Percentiles rank a stretch among this genome's conserved stretches.
Conservation (phyloP, 768 basidiomycete species). For the Leucosporidium yakuticum region DNA sequence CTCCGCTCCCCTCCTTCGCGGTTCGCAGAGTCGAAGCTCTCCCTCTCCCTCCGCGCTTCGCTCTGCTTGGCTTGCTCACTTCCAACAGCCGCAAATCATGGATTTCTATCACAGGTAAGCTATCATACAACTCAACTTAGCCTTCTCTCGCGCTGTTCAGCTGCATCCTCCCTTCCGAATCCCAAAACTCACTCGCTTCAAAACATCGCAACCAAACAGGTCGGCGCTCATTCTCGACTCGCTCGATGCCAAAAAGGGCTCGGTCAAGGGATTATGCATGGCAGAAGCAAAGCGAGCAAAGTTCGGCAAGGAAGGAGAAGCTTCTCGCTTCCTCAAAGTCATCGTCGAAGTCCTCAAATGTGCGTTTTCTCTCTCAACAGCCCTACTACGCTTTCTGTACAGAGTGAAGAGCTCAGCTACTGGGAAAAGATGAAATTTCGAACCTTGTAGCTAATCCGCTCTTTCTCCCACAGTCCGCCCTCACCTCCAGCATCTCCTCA, state of each 20-base stretch:
- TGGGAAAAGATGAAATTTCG: too few species aligned
- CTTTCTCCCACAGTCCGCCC: constrained; percentile 20
- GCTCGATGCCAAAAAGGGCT: constrained; percentile 82
- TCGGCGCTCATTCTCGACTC: constrained; percentile 72
- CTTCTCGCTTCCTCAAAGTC: constrained; percentile 45
- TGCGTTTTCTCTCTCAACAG: constrained; percentile 43
- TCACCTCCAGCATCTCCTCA: constrained; percentile 29
- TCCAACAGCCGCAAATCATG: constrained; percentile 9
- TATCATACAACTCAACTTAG: background rate
- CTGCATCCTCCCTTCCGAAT: background rate
- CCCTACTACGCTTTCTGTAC: too few species aligned
- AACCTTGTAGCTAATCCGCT: background rate
- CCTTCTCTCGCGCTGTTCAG: too few species aligned
- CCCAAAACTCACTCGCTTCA: too few species aligned
- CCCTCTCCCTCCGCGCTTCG: too few species aligned
- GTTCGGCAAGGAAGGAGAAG: constrained; percentile 23
- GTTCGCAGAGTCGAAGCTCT: too few species aligned
- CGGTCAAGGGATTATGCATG: constrained; percentile 77
- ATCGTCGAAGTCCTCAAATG: constrained; percentile 95
- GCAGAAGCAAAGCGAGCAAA: constrained; percentile 48
- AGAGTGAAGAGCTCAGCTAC: background rate
- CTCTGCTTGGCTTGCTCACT: too few species aligned
- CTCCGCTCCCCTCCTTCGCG: too few species aligned
- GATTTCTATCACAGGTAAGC: constrained; percentile 34
- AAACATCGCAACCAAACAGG: too few species aligned